phyloP scores from a whole-genome alignment of 2,329 filamentous ascomycete species.

The Epichloe sp. region DNA sequence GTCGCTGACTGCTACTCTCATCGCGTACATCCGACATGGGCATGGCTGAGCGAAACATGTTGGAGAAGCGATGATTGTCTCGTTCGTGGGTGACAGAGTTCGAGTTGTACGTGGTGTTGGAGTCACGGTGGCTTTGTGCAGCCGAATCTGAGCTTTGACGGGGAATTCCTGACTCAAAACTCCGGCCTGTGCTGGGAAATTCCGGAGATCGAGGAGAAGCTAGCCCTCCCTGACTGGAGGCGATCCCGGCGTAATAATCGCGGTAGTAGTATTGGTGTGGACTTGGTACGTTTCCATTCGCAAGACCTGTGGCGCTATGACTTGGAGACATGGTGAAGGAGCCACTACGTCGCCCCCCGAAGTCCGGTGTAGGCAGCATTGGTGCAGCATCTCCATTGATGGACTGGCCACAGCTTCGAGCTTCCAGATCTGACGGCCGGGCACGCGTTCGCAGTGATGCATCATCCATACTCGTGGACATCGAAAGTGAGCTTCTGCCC shows the following conservation, averaged over 20 bases:
- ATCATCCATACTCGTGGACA: slow-evolving; percentile 40
- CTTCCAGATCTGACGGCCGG: slow-evolving; percentile 34
- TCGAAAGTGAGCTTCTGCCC: slow-evolving; percentile 46
- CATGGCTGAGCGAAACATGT: slow-evolving; percentile 76
- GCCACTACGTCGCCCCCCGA: slow-evolving; percentile 52
- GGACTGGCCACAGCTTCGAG: slow-evolving; percentile 46
- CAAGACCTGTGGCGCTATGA: slow-evolving; percentile 15
- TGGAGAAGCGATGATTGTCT: slow-evolving; percentile 49
- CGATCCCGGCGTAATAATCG: slow-evolving; percentile 33
- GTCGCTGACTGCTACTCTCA: slow-evolving; percentile 32
- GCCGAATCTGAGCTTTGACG: slow-evolving; percentile 40
- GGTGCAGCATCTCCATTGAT: slow-evolving; percentile 51
- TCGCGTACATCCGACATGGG: slow-evolving; percentile 59
- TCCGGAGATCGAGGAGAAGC: slow-evolving; percentile 44
- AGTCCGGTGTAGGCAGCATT: slow-evolving; percentile 51
- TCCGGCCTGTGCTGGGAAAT: slow-evolving; percentile 42
- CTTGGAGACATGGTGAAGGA: slow-evolving; percentile 50
- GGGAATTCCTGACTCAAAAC: slow-evolving; percentile 40
- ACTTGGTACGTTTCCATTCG: slow-evolving; percentile 23
- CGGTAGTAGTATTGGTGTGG: slow-evolving; percentile 44
- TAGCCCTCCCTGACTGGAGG: slow-evolving; percentile 38
- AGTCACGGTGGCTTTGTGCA: slow-evolving; percentile 35
- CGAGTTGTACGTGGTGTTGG: slow-evolving; percentile 40
- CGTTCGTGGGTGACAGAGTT: slow-evolving; percentile 36
- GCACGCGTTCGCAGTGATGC: slow-evolving; percentile 34